These are phyloP conservation scores for Fusarium begoniae DNA, from an alignment of 2,329 filamentous ascomycete genomes.

Conservation along the genomic window DNA sequence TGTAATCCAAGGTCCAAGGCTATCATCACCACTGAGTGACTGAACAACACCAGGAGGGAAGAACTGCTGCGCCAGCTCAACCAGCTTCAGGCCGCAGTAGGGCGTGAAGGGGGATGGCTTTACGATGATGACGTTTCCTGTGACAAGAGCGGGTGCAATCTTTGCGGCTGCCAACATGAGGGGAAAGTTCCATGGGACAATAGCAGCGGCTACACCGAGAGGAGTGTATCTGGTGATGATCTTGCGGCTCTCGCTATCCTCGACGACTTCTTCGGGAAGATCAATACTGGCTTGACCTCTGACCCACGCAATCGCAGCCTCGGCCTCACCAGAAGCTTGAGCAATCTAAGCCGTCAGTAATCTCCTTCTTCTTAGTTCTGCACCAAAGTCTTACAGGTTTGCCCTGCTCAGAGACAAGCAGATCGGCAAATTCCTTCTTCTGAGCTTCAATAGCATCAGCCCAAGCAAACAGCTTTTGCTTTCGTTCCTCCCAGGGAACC, in stretches of 20 bases:
- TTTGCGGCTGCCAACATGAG: slow-evolving; percentile 63
- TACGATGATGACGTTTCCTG: slow-evolving; percentile 64
- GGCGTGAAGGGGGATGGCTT: slow-evolving; percentile 69
- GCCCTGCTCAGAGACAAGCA: slow-evolving; percentile 43
- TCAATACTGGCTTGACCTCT: slow-evolving; percentile 42
- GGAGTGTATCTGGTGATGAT: slow-evolving; percentile 50
- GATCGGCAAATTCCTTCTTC: slow-evolving; percentile 32
- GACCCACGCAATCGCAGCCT: slow-evolving; percentile 41
- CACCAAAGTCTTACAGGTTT: slow-evolving; percentile 38
- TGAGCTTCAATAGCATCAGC: slow-evolving; percentile 39
- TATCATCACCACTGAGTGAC: slow-evolving; percentile 67
- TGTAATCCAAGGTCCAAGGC: slow-evolving; percentile 67
- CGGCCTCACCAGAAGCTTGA: slow-evolving; percentile 40
- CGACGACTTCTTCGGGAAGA: slow-evolving; percentile 49
- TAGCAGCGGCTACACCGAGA: slow-evolving; percentile 56
- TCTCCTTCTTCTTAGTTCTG: rapidly evolving
- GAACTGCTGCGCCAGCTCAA: slow-evolving; percentile 64
- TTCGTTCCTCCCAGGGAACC: slow-evolving; percentile 37
- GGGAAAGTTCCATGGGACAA: slow-evolving; percentile 67
- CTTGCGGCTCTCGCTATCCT: slow-evolving; percentile 46
- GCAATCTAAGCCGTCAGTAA: not conserved
- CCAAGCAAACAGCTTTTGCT: slow-evolving; percentile 33
- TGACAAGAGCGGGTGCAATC: slow-evolving; percentile 64
- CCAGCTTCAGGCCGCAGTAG: slow-evolving; percentile 67
- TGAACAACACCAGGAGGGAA: slow-evolving; percentile 72